phyloP scores from a whole-genome alignment of 1,284 basidiomycete genomes.

The Ustilago esculenta region DNA sequence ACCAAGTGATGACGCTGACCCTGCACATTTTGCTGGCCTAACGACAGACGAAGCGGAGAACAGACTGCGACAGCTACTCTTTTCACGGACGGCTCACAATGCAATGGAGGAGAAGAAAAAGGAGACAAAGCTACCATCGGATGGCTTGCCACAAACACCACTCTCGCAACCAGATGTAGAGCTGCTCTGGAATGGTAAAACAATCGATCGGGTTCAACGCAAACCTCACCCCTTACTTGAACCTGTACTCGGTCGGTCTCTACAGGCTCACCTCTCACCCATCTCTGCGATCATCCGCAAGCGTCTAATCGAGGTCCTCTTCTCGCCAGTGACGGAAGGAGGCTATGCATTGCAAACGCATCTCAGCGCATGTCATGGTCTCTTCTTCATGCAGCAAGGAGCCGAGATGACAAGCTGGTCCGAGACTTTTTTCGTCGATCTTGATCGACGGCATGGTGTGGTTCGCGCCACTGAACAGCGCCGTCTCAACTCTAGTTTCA shows the following conservation, averaged over 20 bases:
- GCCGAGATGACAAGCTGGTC: slow-evolving; percentile 42
- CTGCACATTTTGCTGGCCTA: neutral
- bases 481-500: slow-evolving; percentile 34
- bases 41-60: neutral
- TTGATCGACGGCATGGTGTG: slow-evolving; percentile 21
- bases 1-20: neutral
- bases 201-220: neutral
- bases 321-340: slow-evolving; percentile 16
- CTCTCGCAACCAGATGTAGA: slow-evolving; percentile 25
- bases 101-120: neutral
- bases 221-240: slow-evolving; percentile 28
- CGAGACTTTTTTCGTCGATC: slow-evolving; percentile 30
- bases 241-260: slow-evolving; percentile 25
- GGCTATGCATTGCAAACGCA: slow-evolving; percentile 38
- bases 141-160: slow-evolving; percentile 14
- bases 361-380: slow-evolving; percentile 32
- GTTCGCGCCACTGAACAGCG: slow-evolving; percentile 15
- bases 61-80: slow-evolving; percentile 22
- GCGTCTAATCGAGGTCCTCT: slow-evolving; percentile 34
- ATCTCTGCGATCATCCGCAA: slow-evolving; percentile 39
- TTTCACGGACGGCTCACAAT: neutral
- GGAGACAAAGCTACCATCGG: neutral
- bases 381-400: slow-evolving; percentile 45
- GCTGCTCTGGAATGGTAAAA: slow-evolving; percentile 1
- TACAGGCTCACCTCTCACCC: slow-evolving; percentile 36